Base-by-base conservation (phyloP, 2,329 filamentous ascomycete genomes). In the Botryotinia convoluta region DNA sequence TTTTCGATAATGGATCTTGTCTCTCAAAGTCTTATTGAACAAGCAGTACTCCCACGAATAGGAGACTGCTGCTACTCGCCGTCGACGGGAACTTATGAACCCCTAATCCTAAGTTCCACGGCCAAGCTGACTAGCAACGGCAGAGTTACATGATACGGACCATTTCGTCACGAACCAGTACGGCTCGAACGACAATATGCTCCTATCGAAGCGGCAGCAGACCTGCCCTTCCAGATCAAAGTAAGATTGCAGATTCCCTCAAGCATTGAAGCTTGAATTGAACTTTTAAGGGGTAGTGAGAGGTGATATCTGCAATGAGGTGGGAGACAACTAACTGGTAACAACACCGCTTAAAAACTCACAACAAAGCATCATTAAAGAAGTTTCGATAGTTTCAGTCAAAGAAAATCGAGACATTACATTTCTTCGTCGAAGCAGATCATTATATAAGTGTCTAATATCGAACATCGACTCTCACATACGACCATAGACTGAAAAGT, bases 401-500 rank as follows among this genome's bases (percentile, higher is more conserved):
- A 35, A 16, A 1, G 7, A 2, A 8, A 22, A 22, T 35, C 7
- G 29, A 35, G 4, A 22, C 10, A 60, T 35, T 60, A 60, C 4
- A 60, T 35, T 12, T 60, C 16, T 20, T 29, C 20, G 16, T 32
- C 9, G 8, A 18, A 32, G n/a, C 29, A 4, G 1, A 59, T 59
- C 32, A 5, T 20, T 20, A 32, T 59, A 59, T 59, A 32, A 1
- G 0, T 26, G 5, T 10, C 29, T 29, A 32, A 32, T 9, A 32
- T 20, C n/a, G 4, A 9, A 0, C 0, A 4, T 0, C 0, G 0
- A 0, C 29, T 4, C 3, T 8, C 16, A 59, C 32, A 37, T 60
- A 60, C 59, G 59, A 37, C 57, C 57, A 60, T 60, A 60, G 57
- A 60, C 57, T 60, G 57, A 60, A 32, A 32, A 60, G 57, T 26